These are phyloP conservation scores for Capronia epimyces DNA, from an alignment of 2,329 filamentous ascomycete genomes.

Conservation along the genomic window DNA sequence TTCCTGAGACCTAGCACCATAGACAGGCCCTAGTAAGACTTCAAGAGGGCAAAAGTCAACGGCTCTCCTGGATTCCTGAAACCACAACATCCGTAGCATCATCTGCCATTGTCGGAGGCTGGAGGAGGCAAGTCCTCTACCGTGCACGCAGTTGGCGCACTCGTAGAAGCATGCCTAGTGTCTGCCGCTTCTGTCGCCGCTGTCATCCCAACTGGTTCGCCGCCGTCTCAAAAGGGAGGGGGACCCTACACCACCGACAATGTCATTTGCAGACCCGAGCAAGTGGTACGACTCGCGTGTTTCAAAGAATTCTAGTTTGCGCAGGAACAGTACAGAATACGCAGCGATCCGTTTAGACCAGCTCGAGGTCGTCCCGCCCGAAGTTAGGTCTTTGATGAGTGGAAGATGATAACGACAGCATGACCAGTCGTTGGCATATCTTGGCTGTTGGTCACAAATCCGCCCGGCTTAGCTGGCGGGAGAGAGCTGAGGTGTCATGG, in stretches of 20 bases:
- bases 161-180: constrained; percentile 6
- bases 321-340: background rate
- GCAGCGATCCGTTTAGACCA: background rate
- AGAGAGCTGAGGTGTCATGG: constrained; percentile 23
- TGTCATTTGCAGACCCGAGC: constrained; percentile 25
- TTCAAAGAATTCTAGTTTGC: constrained; percentile 10
- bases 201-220: constrained; percentile 2
- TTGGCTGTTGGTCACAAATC: constrained; percentile 15
- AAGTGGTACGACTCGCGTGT: constrained; percentile 14
- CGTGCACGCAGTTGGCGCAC: constrained; percentile 11
- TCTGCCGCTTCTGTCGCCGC: constrained; percentile 1
- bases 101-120: constrained; percentile 12
- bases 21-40: constrained; percentile 6
- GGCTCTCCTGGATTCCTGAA: constrained; percentile 8
- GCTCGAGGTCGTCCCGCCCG: constrained; percentile 4
- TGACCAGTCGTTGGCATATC: constrained; percentile 25
- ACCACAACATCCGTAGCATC: constrained; percentile 11
- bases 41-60: background rate
- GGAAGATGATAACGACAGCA: constrained; percentile 17
- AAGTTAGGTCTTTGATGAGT: constrained; percentile 17
- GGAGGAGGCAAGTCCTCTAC: constrained; percentile 3
- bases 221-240: constrained; percentile 19
- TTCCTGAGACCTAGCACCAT: constrained; percentile 14
- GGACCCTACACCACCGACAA: constrained; percentile 5
- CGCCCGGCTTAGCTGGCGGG: constrained; percentile 25